Percentiles rank a stretch among this genome's conserved stretches.
Conservation (phyloP, 2,329 filamentous ascomycete species). For the Dryadomyces quercivorus region DNA sequence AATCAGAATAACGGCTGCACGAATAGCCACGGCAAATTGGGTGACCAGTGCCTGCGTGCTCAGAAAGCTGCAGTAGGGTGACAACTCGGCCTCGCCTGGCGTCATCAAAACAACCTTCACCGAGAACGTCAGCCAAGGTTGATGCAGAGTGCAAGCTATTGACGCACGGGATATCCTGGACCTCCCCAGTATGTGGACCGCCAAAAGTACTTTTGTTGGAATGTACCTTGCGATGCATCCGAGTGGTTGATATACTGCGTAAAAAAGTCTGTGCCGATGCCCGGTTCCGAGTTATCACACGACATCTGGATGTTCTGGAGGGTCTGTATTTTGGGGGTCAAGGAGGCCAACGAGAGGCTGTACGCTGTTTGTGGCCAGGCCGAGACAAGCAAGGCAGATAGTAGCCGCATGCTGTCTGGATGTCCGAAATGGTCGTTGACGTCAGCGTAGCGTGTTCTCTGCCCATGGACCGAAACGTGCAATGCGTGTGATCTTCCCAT, state of each 20-base stretch:
- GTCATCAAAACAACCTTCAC: constrained; percentile 5
- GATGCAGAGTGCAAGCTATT: not conserved
- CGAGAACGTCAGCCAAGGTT: not conserved
- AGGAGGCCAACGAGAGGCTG: not conserved
- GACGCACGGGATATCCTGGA: constrained; percentile 6
- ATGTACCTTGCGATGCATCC: not conserved
- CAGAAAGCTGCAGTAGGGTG: not conserved
- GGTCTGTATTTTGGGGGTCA: not conserved
- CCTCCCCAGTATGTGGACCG: constrained; percentile 4
- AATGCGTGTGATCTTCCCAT: too few relatives aligned
- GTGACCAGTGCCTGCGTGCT: not conserved
- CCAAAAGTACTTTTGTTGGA: constrained; percentile 7
- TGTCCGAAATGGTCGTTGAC: too few relatives aligned
- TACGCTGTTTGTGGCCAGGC: not conserved
- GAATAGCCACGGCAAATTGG: constrained; percentile 1
- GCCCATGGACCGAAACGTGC: too few relatives aligned
- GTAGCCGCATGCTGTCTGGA: not conserved
- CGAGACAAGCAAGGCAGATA: not conserved
- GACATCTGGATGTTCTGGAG: not conserved
- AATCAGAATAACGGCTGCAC: constrained; percentile 2
- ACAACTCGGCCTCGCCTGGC: constrained; percentile 1
- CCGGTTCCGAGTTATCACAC: not conserved
- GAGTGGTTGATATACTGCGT: constrained; percentile 6
- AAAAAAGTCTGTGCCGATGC: constrained; percentile 4
- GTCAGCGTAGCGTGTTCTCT: too few relatives aligned